Evolutionary conservation across 2,329 filamentous ascomycete species (phyloP), one percentile per base, ranked within the genome.

Genomic region (Cladosporium sp.): DNA sequence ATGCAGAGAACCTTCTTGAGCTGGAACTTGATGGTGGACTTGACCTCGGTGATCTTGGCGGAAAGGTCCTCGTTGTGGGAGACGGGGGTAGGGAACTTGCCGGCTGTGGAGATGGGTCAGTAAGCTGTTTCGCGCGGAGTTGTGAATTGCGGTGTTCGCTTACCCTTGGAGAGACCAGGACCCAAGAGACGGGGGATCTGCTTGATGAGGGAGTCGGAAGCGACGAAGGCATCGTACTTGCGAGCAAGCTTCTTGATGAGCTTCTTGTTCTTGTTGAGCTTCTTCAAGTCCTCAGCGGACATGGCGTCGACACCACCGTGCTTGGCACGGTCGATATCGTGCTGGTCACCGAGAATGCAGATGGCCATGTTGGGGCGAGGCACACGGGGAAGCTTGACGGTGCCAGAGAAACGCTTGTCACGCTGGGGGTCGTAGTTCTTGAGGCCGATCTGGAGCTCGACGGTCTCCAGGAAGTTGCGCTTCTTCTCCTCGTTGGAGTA

Each of bases 251-350:
- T 99, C 93, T 99, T 99, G 90, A 99, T 97, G 79, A 98, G 90
- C 91, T 99, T 99, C 92, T 99, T 98, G 92, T 99, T 99, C 92
- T 99, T 99, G 91, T 99, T 99, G 76, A 99, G 92, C 91, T 99
- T 99, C 92, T 99, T 99, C 85, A 99, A 86, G 84, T 99, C 95
- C 79, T 99, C 95, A 74, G 92, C 84, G 79, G 92, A 96, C 95
- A 98, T 98, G 85, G 94, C 93, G 81, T 99, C 95, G 76, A 98
- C 89, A 82, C 93, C 94, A 79, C 93, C 91, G 88, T 99, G 95
- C 90, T 99, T 99, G 80, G 95, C 94, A 88, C 95, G 93, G 83
- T 99, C 95, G 80, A 99, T 96, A 88, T 99, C 95, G 88, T 98
- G 94, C 90, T 96, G 86, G 88, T 95, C 87, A 85, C 92, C 85